Evolutionary conservation across 1,139 yeast species (phyloP), one percentile per base, ranked within the genome.

Genomic region (Insectozyma bohioensis): DNA sequence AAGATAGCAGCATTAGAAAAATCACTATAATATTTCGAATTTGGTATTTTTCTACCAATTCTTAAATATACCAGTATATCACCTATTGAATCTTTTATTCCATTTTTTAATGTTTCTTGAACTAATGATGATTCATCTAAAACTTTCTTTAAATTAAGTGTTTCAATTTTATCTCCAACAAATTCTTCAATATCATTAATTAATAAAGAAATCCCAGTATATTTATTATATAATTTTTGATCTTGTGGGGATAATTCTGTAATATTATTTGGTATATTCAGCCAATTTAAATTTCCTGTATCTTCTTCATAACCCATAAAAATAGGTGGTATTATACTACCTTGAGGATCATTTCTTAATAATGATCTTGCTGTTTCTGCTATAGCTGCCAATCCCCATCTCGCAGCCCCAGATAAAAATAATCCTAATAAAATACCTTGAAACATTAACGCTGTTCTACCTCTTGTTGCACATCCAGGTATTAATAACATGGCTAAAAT

Each of bases 331-430:
- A 58, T 45, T 6, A 77, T 52, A 9, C 59, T 67, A 0, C 84
- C 85, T 26, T 75, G 67, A 0, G 95, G 95, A 45, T 86, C 96
- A 17, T 84, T 84, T 45, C 96, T 63, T 40, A 78, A 59, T 30
- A 88, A 58, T 10, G 87, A 74, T 9, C 70, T 62, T 28, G 74
- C 74, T 0, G 97, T 87, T 51, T 90, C 96, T 2, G 85, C 78
- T 38, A 90, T 80, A 14, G 95, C 80, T 3, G 95, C 97, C 49
- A 84, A 80, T 34, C 94, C 97, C 98, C 98, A 90, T 39, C 95
- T 67, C 0, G 95, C 80, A 2, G 87, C 78, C 0, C 98, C 98
- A 14, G 92, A 83, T 6, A 88, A 68, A 36, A 85, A 73, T 23
- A 90, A 63, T 0, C 97, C 98, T 1, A 86, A 56, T 16, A 92